Evolutionary conservation across 1,139 yeast species (phyloP).

Genomic region (Lizanozyma gosingica): DNA sequence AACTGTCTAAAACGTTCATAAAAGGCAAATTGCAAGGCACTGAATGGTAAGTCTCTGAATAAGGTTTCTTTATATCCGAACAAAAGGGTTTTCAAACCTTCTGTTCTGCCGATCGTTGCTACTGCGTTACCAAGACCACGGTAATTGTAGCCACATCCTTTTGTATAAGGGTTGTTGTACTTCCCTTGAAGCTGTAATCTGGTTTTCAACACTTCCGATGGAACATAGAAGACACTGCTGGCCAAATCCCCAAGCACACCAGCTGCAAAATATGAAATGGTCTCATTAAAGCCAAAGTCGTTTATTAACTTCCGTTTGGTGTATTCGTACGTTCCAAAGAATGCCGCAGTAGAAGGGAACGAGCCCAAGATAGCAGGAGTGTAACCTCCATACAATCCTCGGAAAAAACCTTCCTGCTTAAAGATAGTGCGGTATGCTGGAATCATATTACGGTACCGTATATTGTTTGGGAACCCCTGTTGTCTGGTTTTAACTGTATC

Average conservation of each 20-base stretch:
- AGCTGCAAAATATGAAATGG: conserved; percentile 69
- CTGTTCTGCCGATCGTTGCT: conserved; percentile 49
- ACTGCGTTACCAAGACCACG: conserved; percentile 63
- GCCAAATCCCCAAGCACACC: conserved; percentile 90
- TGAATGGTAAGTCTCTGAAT: conserved; percentile 85
- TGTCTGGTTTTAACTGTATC: conserved; percentile 96
- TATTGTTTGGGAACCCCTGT: conserved; percentile 73
- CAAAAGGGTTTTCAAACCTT: conserved; percentile 70
- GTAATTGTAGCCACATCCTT: conserved; percentile 78
- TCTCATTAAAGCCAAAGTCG: conserved; percentile 63
- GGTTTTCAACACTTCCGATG: conserved; percentile 92
- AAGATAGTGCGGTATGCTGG: conserved; percentile 69
- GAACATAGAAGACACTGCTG: conserved; percentile 90
- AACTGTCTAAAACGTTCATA: conserved; percentile 73
- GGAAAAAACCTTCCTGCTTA: conserved; percentile 71
- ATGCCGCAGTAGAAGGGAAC: conserved; percentile 87
- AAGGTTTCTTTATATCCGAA: conserved; percentile 92
- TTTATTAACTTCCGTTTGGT: conserved; percentile 65
- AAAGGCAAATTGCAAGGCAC: conserved; percentile 92
- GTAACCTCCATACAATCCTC: conserved; percentile 90
- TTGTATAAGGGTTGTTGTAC: conserved; percentile 67
- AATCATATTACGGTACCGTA: conserved; percentile 57
- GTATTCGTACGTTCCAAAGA: conserved; percentile 83
- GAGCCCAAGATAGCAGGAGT: conserved; percentile 87
- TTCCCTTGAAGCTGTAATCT: conserved; percentile 87